Base-by-base conservation (phyloP, 2,329 filamentous ascomycete genomes). In the Zymoseptoria crescenta region DNA sequence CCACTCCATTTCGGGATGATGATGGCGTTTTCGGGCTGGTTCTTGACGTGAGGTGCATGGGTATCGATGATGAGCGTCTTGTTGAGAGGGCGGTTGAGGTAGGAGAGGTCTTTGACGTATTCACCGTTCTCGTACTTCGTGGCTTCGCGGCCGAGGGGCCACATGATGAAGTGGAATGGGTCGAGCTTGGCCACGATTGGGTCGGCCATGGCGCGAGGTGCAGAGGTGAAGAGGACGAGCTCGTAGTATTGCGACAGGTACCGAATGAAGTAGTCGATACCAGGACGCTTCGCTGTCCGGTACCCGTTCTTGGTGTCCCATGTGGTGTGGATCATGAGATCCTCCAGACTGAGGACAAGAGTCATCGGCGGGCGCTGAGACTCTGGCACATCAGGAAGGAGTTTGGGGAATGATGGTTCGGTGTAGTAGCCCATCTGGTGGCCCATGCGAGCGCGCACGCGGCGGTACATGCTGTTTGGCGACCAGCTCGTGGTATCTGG, bases 191-290 rank as follows among this genome's bases (percentile, higher is more conserved):
- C 86, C 65, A 96, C 84, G 55, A 99, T 83, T 24, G 91, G 90
- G 67, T 96, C 91, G 28, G 87, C 93, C 72, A 90, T 88, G 70
- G 85, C 86, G 70, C 86, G 90, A 0, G 93, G 91, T 52, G 94
- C 87, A 48, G 84, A 89, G 30, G 94, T 99, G 78, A 97, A 99
- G 64, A 99, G 85, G 56, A 97, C 94, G 57, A 99, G 81, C 75
- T 99, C 94, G 73, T 96, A 99, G 81, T 99, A 97, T 75, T 96
- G 92, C 76, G 89, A 93, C 54, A 99, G 83, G 74, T 99, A 99
- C 71, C 90, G 89, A 64, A 99, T 79, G 79, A 99, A 99, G 79
- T 99, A 99, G 77, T 99, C 94, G 62, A 95, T 84, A 52, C 94
- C 94, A 41, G 94, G 94, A 54, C 94, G 85, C 79, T 99, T 99